Evolutionary conservation across 1,284 basidiomycete species (phyloP).

Genomic region (Sutorius eximius): DNA sequence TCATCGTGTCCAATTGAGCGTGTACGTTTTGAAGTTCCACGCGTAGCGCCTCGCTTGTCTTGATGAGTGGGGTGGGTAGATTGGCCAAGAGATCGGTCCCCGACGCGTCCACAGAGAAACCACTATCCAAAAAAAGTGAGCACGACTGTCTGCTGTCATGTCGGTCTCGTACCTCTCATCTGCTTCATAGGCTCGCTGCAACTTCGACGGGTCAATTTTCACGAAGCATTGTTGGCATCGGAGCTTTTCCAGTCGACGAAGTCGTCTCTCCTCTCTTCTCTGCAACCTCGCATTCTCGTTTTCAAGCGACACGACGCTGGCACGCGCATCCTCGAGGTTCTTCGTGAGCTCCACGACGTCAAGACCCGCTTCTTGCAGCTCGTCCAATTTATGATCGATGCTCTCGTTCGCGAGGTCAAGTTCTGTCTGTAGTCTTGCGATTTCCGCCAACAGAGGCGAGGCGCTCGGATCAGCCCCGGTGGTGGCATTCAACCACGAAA

Average conservation of each 20-base stretch:
- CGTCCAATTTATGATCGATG: slow-evolving; percentile 82
- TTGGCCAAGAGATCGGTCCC: slow-evolving; percentile 49
- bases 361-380: slow-evolving; percentile 74
- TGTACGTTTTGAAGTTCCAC: slow-evolving; percentile 60
- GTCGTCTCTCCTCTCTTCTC: slow-evolving; percentile 63
- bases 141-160: not conserved
- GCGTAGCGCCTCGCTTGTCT: slow-evolving; percentile 60
- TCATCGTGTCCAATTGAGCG: slow-evolving; percentile 59
- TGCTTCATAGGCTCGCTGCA: slow-evolving; percentile 38
- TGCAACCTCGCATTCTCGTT: slow-evolving; percentile 63
- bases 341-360: slow-evolving; percentile 67
- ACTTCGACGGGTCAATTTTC: slow-evolving; percentile 53
- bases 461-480: slow-evolving; percentile 48
- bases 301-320: slow-evolving; percentile 57
- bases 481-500: slow-evolving; percentile 70
- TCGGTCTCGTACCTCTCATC: slow-evolving; percentile 59
- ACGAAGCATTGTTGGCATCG: slow-evolving; percentile 65
- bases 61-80: slow-evolving; percentile 63
- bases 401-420: slow-evolving; percentile 76
- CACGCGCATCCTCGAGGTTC: slow-evolving; percentile 68
- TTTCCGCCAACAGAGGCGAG: slow-evolving; percentile 62
- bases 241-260: slow-evolving; percentile 54
- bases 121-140: slow-evolving; percentile 38
- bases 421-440: slow-evolving; percentile 64
- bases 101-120: slow-evolving; percentile 52